Percentiles rank a stretch among this genome's conserved stretches.
Conservation (phyloP, 495 filamentous ascomycete species). For the Penicillium atrosanguineum region DNA sequence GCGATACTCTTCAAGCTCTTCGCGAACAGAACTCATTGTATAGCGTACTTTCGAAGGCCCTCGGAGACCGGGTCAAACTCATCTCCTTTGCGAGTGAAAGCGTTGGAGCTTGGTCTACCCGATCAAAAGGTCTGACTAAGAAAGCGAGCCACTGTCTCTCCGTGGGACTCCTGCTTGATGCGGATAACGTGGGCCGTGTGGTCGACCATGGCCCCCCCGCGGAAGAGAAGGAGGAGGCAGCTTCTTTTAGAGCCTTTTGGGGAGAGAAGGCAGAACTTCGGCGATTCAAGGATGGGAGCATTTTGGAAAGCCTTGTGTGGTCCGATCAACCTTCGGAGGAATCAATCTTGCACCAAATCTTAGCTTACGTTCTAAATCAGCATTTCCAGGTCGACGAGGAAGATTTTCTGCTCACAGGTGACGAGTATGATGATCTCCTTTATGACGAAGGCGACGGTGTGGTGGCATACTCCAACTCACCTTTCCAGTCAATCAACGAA, state of each 20-base stretch:
- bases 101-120: slow-evolving; percentile 34
- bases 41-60: slow-evolving; percentile 59
- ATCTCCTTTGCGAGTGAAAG: slow-evolving; percentile 54
- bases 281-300: slow-evolving; percentile 55
- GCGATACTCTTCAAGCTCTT: slow-evolving; percentile 31
- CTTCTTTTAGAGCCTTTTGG: slow-evolving; percentile 50
- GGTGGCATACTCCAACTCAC: slow-evolving; percentile 32
- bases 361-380: slow-evolving; percentile 64
- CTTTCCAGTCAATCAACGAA: slow-evolving; percentile 56
- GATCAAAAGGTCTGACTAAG: slow-evolving; percentile 24
- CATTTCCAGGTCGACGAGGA: slow-evolving; percentile 58
- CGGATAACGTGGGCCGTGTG: slow-evolving; percentile 63
- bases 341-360: slow-evolving; percentile 74
- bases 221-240: slow-evolving; percentile 60
- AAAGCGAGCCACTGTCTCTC: slow-evolving; percentile 37
- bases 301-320: slow-evolving; percentile 76
- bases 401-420: slow-evolving; percentile 57
- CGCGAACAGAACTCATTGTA: slow-evolving; percentile 47
- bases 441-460: slow-evolving; percentile 37
- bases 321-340: slow-evolving; percentile 53
- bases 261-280: slow-evolving; percentile 54
- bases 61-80: slow-evolving; percentile 69
- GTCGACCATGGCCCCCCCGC: slow-evolving; percentile 86
- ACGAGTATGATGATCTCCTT: slow-evolving; percentile 58
- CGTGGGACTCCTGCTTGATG: slow-evolving; percentile 69